phyloP scores from a whole-genome alignment of 352 stramenopile species.

The Achlya hypogyna region DNA sequence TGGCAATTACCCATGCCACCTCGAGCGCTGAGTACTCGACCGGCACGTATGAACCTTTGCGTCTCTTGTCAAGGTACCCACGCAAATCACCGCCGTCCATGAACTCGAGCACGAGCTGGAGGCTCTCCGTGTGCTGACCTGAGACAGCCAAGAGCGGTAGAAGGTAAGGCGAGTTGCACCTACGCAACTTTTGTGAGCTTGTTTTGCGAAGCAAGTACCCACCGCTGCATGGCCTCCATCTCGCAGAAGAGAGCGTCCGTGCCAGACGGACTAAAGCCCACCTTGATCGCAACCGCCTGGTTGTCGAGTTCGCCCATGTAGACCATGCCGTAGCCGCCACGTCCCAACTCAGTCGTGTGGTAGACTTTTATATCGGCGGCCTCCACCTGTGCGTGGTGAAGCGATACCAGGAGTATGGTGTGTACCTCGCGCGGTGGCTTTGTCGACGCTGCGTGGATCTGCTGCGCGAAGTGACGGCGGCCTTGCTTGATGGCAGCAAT shows the following conservation, averaged over 20 bases:
- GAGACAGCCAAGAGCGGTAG: not conserved
- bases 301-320: not conserved
- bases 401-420: not conserved
- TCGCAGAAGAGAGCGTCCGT: not conserved
- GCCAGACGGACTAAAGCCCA: not conserved
- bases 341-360: not conserved
- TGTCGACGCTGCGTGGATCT: not conserved
- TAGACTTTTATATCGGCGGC: not conserved
- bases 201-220: not conserved
- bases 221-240: not conserved
- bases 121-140: not conserved
- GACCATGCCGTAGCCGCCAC: not conserved
- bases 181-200: not conserved
- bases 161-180: not conserved
- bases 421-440: not conserved
- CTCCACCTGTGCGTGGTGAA: not conserved
- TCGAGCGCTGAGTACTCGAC: not conserved
- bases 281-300: not conserved
- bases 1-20: slow-evolving; percentile 5
- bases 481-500: not conserved
- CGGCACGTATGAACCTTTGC: not conserved
- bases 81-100: not conserved
- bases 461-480: not conserved
- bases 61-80: not conserved
- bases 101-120: not conserved